Evolutionary conservation across 768 basidiomycete genomes (phyloP).

Genomic region (Mycena pura): DNA sequence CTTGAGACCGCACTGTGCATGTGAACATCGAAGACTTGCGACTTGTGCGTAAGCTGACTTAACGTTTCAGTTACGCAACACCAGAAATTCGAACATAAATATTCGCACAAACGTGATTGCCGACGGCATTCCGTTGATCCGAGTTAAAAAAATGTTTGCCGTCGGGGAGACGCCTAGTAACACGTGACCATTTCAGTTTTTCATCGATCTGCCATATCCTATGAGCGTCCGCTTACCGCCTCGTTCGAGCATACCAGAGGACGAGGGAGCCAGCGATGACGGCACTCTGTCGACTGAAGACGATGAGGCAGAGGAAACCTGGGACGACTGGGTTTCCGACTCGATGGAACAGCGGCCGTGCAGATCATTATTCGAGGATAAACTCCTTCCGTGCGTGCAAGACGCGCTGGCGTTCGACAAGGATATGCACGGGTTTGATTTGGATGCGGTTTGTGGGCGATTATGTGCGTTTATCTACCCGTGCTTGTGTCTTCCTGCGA

Average conservation of each 20-base stretch:
- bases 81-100: too few species aligned
- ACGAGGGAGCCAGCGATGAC: constrained; percentile 34
- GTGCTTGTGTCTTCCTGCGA: neutral
- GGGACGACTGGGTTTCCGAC: constrained; percentile 85
- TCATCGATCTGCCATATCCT: constrained; percentile 9
- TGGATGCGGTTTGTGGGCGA: constrained; percentile 55
- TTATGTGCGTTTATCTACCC: constrained; percentile 57
- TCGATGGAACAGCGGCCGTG: constrained; percentile 59
- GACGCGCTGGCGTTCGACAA: constrained; percentile 71
- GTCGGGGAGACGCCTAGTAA: too few species aligned
- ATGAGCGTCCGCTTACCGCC: constrained; percentile 51
- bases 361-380: constrained; percentile 79
- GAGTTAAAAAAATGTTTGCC: too few species aligned
- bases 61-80: too few species aligned
- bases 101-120: too few species aligned
- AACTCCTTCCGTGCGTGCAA: constrained; percentile 60
- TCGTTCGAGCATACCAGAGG: constrained; percentile 33
- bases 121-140: too few species aligned
- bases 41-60: too few species aligned
- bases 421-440: constrained; percentile 63
- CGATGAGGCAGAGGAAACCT: constrained; percentile 63
- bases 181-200: too few species aligned
- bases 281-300: constrained; percentile 32
- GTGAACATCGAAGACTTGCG: too few species aligned
- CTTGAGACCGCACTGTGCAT: too few species aligned